phyloP scores from a whole-genome alignment of 2,329 filamentous ascomycete genomes.

The Botrytis medusae region DNA sequence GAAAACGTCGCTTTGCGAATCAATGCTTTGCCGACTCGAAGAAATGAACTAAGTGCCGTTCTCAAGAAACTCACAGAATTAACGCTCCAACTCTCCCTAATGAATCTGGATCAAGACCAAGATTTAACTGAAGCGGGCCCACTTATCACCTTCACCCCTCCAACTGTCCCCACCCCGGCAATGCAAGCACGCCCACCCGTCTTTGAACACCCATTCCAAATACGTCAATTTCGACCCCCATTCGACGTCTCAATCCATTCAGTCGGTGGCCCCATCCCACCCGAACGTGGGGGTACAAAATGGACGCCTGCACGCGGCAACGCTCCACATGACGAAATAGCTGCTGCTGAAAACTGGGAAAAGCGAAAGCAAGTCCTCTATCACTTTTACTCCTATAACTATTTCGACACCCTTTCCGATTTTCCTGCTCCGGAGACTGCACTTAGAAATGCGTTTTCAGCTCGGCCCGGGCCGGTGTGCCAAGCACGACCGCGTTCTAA shows the following conservation, averaged over 20 bases:
- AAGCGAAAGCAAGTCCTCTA: conserved; percentile 1
- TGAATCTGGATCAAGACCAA: not conserved
- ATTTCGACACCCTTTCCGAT: conserved; percentile 2
- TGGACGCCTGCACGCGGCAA: not conserved
- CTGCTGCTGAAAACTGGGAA: not conserved
- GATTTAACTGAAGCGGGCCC: not conserved
- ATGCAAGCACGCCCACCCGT: not conserved
- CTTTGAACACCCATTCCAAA: not conserved
- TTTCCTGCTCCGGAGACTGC: not conserved
- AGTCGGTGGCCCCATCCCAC: not conserved
- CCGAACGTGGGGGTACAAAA: not conserved
- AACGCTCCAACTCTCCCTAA: not conserved
- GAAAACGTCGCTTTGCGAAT: not conserved
- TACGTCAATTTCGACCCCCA: not conserved
- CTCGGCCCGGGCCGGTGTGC: not conserved
- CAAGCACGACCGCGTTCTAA: not conserved
- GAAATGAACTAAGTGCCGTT: not conserved
- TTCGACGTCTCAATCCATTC: not conserved
- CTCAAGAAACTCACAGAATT: not conserved
- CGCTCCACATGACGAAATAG: not conserved
- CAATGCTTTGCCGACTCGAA: not conserved
- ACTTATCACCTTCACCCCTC: not conserved
- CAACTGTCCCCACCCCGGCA: not conserved
- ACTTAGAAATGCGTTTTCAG: not conserved
- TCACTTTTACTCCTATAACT: conserved; percentile 1